These are phyloP conservation scores for Hyaloraphidium curvatum DNA, from an alignment of 192 early-diverging fungal genomes.

Conservation along the genomic window DNA sequence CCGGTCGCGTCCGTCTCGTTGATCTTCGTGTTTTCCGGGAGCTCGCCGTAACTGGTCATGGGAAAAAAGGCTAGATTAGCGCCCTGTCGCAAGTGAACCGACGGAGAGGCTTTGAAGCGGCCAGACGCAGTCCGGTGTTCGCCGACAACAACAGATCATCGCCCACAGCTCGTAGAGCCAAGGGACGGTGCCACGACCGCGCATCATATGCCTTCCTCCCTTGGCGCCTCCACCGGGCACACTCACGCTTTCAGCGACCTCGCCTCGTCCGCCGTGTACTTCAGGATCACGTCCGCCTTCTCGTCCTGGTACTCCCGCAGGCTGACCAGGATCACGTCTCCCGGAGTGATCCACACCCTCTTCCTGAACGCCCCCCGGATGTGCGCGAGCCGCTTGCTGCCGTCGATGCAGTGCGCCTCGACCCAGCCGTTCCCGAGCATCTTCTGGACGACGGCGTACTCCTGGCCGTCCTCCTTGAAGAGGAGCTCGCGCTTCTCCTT, in stretches of 20 bases:
- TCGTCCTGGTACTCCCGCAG: slow-evolving; percentile 83
- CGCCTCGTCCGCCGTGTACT: slow-evolving; percentile 93
- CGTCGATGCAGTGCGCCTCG: slow-evolving; percentile 76
- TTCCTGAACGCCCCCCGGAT: slow-evolving; percentile 97
- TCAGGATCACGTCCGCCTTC: slow-evolving; percentile 87
- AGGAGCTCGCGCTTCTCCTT: slow-evolving; percentile 88
- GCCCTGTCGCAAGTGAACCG: too few species aligned
- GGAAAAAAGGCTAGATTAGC: too few species aligned
- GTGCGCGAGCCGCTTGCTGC: slow-evolving; percentile 72
- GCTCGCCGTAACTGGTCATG: slow-evolving; percentile 92
- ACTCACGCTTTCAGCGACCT: slow-evolving; percentile 68
- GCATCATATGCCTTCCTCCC: too few species aligned
- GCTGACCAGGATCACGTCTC: slow-evolving; percentile 75
- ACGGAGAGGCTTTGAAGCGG: too few species aligned
- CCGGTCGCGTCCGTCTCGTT: slow-evolving; percentile 3
- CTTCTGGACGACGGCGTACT: slow-evolving; percentile 85
- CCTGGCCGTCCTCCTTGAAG: slow-evolving; percentile 96
- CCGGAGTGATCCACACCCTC: slow-evolving; percentile 77
- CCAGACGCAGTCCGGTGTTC: too few species aligned
- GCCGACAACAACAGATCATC: too few species aligned
- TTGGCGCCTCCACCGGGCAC: too few species aligned
- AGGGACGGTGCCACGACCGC: too few species aligned
- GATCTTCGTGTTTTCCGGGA: slow-evolving; percentile 59
- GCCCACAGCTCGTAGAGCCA: too few species aligned
- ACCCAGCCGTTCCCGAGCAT: slow-evolving; percentile 94